Percentiles rank a stretch among this genome's conserved stretches.
phyloP scores from a whole-genome alignment of 805 yeast genomes.

The Candida sithepensis region DNA sequence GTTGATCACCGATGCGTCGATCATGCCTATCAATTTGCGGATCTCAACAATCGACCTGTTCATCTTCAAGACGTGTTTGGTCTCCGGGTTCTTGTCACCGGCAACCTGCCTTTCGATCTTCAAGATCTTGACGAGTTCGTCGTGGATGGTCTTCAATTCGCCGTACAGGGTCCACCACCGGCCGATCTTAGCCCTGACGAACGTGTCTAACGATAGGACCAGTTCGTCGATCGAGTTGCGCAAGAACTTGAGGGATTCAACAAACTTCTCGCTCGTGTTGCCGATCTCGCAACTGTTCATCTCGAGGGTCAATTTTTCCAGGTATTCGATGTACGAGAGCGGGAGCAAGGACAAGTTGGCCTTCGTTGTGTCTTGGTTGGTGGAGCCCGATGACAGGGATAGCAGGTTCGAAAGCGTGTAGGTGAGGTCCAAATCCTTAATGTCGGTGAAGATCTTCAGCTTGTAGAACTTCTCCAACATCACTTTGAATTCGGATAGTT shows the following conservation, averaged over 20 bases:
- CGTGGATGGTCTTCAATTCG: constrained; percentile 35
- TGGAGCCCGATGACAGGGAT: constrained; percentile 12
- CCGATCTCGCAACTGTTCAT: constrained; percentile 4
- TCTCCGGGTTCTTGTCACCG: not conserved
- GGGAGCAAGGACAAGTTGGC: constrained; percentile 10
- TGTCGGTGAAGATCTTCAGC: constrained; percentile 9
- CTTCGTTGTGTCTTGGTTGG: not conserved
- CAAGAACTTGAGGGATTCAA: constrained; percentile 14
- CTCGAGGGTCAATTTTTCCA: constrained; percentile 5
- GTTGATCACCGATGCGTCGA: constrained; percentile 8
- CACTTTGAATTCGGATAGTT: constrained; percentile 33
- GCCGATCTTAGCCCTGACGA: constrained; percentile 33
- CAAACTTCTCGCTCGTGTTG: constrained; percentile 8
- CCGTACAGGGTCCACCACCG: constrained; percentile 45
- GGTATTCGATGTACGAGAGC: not conserved
- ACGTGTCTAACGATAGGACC: constrained; percentile 26
- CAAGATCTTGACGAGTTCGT: constrained; percentile 23
- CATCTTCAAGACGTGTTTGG: constrained; percentile 1
- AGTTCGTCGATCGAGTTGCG: constrained; percentile 25
- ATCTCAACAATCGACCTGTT: constrained; percentile 13
- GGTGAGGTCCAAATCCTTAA: constrained; percentile 34
- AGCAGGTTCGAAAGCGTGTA: constrained; percentile 8
- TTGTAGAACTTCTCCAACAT: constrained; percentile 34
- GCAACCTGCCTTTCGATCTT: constrained; percentile 13
- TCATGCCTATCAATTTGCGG: constrained; percentile 12